A percentile compares a stretch with the other conserved stretches of the same genome.
Evolutionary conservation across 805 yeast genomes (phyloP).

Genomic region (Sporopachydermia lactativora): DNA sequence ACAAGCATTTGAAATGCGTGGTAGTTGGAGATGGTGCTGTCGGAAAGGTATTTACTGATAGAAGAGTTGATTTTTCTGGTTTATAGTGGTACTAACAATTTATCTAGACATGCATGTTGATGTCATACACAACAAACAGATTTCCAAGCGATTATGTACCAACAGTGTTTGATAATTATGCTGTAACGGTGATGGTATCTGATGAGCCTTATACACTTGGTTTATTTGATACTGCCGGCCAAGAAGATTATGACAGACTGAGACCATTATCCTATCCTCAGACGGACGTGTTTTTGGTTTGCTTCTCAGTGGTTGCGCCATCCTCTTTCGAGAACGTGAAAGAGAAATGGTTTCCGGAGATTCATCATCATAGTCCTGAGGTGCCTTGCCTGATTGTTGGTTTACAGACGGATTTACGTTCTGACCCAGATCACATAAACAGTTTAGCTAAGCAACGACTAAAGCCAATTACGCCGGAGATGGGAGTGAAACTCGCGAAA

Average conservation of each 20-base stretch:
- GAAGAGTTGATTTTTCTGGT: not conserved
- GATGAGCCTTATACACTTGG: constrained; percentile 97
- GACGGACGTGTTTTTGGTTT: constrained; percentile 90
- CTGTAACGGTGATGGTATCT: constrained; percentile 91
- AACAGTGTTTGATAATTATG: constrained; percentile 94
- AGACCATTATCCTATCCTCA: constrained; percentile 96
- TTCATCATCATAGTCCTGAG: constrained; percentile 96
- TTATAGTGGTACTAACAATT: constrained; percentile 2
- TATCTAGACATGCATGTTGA: constrained; percentile 67
- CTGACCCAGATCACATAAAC: constrained; percentile 81
- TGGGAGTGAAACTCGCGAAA: constrained; percentile 86
- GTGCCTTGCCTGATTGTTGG: constrained; percentile 96
- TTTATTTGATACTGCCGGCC: constrained; percentile 97
- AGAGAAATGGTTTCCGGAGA: constrained; percentile 98
- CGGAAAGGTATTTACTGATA: constrained; percentile 44
- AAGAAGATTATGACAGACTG: constrained; percentile 95
- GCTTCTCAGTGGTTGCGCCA: constrained; percentile 94
- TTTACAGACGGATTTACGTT: constrained; percentile 89
- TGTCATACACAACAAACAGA: constrained; percentile 92
- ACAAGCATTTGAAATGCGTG: constrained; percentile 64
- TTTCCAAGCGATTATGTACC: constrained; percentile 98
- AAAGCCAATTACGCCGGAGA: constrained; percentile 71
- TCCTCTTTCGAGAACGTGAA: constrained; percentile 95
- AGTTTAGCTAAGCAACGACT: constrained; percentile 84
- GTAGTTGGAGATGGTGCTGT: constrained; percentile 99